Conservation (phyloP, 768 basidiomycete genomes). For the Mycena polygramma region DNA sequence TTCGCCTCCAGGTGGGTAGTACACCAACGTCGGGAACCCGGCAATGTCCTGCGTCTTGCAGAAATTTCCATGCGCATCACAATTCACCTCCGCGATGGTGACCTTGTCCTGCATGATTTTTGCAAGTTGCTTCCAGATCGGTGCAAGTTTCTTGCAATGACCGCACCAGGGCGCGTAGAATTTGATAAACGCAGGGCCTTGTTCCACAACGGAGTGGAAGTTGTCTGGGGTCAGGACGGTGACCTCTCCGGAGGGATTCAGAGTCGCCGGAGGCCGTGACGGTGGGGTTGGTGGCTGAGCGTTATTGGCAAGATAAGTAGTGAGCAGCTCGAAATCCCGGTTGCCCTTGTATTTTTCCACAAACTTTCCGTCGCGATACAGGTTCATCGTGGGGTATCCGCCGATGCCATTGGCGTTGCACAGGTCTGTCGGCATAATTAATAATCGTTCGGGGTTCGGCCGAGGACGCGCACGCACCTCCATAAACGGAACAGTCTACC, state of each 20-base stretch:
- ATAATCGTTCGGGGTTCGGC: background rate
- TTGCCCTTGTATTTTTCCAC: constrained; percentile 68
- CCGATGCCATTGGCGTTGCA: constrained; percentile 77
- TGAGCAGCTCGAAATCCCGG: constrained; percentile 67
- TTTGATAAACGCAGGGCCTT: constrained; percentile 64
- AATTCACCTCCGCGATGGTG: constrained; percentile 89
- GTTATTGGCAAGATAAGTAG: constrained; percentile 64
- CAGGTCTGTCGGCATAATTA: constrained; percentile 67
- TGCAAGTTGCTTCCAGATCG: constrained; percentile 84
- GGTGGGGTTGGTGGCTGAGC: constrained; percentile 36
- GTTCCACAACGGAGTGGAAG: constrained; percentile 54
- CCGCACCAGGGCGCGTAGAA: constrained; percentile 98
- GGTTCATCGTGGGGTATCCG: constrained; percentile 82
- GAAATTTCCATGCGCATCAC: constrained; percentile 77
- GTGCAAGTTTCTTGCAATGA: constrained; percentile 96
- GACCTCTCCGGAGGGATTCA: constrained; percentile 56
- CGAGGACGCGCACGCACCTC: constrained; percentile 64
- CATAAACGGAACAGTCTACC: constrained; percentile 83
- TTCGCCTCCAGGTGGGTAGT: constrained; percentile 68
- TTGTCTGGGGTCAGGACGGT: constrained; percentile 49
- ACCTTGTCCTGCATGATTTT: constrained; percentile 75
- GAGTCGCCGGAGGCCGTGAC: constrained; percentile 29
- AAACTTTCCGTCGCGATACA: constrained; percentile 77
- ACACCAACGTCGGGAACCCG: constrained; percentile 88
- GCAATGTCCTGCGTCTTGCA: constrained; percentile 77